Percentiles rank a stretch among this genome's conserved stretches.
Evolutionary conservation across 2,329 filamentous ascomycete genomes (phyloP).

Genomic region (Diaporthe sp.): DNA sequence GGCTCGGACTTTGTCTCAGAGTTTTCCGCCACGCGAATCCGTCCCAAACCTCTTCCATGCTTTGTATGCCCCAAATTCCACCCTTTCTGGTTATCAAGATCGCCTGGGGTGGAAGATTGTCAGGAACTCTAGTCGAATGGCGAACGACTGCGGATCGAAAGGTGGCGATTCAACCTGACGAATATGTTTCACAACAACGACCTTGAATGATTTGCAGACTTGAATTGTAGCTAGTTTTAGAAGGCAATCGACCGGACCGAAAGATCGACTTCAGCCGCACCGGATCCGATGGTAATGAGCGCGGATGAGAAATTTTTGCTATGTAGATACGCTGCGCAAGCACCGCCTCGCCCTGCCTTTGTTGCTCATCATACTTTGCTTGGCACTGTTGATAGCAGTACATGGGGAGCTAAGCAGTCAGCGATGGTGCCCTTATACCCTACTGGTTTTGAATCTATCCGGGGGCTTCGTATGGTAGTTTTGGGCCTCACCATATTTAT

Average conservation of each 20-base stretch:
- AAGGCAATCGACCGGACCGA: not conserved
- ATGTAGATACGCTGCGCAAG: not conserved
- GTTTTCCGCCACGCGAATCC: conserved; percentile 11
- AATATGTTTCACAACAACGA: not conserved
- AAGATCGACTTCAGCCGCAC: not conserved
- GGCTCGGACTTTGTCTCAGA: conserved; percentile 33
- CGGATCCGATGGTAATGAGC: not conserved
- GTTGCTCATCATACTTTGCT: not conserved
- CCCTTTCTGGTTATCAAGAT: not conserved
- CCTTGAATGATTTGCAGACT: not conserved
- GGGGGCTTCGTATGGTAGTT: too few species aligned
- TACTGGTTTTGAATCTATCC: too few species aligned
- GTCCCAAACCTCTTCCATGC: not conserved
- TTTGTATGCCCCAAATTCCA: not conserved
- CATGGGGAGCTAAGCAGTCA: too few species aligned
- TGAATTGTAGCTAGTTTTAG: not conserved
- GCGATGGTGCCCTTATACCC: too few species aligned
- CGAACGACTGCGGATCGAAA: not conserved
- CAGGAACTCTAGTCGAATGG: not conserved
- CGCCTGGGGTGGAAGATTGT: too few species aligned
- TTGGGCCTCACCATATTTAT: not conserved
- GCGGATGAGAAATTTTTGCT: not conserved
- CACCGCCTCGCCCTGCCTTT: not conserved
- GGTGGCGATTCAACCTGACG: not conserved
- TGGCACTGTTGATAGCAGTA: too few species aligned